Conservation (phyloP, 306 rosid species). For the Spatholobus suberectus region DNA sequence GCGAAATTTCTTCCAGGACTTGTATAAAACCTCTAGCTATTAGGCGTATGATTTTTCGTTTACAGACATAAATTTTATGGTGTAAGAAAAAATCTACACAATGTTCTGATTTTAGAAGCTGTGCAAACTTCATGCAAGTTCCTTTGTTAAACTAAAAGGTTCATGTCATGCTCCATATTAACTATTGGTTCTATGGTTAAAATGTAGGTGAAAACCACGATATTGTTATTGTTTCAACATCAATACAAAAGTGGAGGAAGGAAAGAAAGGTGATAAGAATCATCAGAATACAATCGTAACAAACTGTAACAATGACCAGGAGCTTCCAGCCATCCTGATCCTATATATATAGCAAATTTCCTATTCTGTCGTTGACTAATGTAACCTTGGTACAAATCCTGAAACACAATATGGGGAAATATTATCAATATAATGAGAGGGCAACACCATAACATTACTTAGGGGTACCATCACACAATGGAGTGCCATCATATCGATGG, state of each 20-base stretch:
- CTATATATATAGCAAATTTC: conserved; percentile 31
- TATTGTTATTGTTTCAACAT: conserved; percentile 1
- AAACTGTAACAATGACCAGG: conserved; percentile 29
- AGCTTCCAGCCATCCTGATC: conserved; percentile 33
- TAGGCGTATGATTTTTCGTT: neutral
- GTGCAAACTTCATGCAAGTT: conserved; percentile 1
- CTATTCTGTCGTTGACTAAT: conserved; percentile 17
- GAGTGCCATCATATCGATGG: neutral
- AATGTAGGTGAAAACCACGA: neutral
- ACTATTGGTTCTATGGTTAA: neutral
- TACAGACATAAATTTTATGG: neutral
- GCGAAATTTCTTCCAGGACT: neutral
- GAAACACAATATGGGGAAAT: conserved; percentile 31
- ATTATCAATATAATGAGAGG: conserved; percentile 14
- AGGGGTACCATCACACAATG: neutral
- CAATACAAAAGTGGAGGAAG: conserved; percentile 9
- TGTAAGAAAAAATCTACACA: neutral
- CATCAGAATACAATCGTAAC: conserved; percentile 28
- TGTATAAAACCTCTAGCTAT: neutral
- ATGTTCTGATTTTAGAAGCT: conserved; percentile 14
- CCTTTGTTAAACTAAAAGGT: neutral
- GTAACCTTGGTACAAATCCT: conserved; percentile 40
- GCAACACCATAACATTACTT: conserved; percentile 3
- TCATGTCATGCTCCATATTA: neutral
- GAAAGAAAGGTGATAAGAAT: conserved; percentile 2